Percentiles rank a stretch among this genome's conserved stretches.
Conservation (phyloP, 176 grass and related monocot species). For the Oryza meyeriana region DNA sequence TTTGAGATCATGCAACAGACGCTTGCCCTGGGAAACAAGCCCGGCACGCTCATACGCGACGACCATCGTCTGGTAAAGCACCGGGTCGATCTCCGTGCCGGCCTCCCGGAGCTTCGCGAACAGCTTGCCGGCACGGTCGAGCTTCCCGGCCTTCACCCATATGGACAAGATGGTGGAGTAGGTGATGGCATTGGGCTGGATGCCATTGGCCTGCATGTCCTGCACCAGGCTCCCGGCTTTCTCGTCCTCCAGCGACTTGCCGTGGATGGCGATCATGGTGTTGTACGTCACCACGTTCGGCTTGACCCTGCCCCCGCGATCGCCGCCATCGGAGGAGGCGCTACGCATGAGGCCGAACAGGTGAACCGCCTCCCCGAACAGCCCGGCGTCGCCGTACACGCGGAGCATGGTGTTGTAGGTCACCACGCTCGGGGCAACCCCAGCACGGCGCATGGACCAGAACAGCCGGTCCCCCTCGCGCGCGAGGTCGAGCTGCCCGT, state of each 20-base stretch:
- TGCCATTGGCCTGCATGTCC: slow-evolving; percentile 72
- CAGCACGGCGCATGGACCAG: slow-evolving; percentile 75
- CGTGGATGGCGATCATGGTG: slow-evolving; percentile 90
- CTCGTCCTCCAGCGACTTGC: slow-evolving; percentile 89
- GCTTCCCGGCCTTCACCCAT: slow-evolving; percentile 88
- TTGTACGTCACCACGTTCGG: slow-evolving; percentile 96
- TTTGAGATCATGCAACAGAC: slow-evolving; percentile 71
- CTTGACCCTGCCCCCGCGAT: slow-evolving; percentile 23
- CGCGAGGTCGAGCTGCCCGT: slow-evolving; percentile 85
- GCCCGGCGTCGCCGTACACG: slow-evolving; percentile 85
- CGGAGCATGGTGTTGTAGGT: slow-evolving; percentile 97
- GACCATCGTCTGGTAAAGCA: slow-evolving; percentile 96
- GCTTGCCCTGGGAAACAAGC: slow-evolving; percentile 59
- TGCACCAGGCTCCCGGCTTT: slow-evolving; percentile 80
- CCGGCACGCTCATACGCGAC: slow-evolving; percentile 80
- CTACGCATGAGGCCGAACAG: slow-evolving; percentile 81
- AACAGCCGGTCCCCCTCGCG: slow-evolving; percentile 86
- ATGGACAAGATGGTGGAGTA: slow-evolving; percentile 91
- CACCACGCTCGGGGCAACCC: slow-evolving; percentile 67
- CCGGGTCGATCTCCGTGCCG: slow-evolving; percentile 75
- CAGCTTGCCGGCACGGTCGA: slow-evolving; percentile 73
- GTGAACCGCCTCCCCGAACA: slow-evolving; percentile 88
- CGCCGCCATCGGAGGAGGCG: neutral
- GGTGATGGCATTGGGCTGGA: slow-evolving; percentile 78
- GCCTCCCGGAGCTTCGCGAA: slow-evolving; percentile 82